phyloP scores from a whole-genome alignment of 257 asterid genomes.

The Scutellaria galericulata region DNA sequence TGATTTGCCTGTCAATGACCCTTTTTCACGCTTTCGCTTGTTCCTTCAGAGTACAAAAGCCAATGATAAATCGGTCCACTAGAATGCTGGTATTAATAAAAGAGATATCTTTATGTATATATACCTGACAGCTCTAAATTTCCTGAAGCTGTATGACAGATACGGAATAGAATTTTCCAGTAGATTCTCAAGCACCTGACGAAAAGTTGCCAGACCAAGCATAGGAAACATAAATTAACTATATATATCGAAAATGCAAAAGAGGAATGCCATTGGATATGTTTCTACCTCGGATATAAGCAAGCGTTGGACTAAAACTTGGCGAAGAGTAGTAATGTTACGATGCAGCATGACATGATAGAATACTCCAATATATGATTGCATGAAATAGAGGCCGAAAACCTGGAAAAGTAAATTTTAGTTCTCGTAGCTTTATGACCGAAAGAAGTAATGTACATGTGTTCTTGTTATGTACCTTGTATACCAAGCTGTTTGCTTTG shows the following conservation, averaged over 20 bases:
- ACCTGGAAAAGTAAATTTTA: conserved; percentile 56
- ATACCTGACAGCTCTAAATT: conserved; percentile 77
- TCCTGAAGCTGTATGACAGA: conserved; percentile 79
- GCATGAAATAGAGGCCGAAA: conserved; percentile 97
- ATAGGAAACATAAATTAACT: neutral
- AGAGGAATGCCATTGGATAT: neutral
- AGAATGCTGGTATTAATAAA: conserved; percentile 16
- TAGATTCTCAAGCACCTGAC: conserved; percentile 86
- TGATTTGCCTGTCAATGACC: conserved; percentile 49
- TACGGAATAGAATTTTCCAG: conserved; percentile 86
- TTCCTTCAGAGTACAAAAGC: conserved; percentile 55
- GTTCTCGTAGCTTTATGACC: neutral
- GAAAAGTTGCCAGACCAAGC: conserved; percentile 25
- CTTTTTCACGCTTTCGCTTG: conserved; percentile 61
- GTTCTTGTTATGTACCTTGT: conserved; percentile 62
- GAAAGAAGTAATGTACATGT: neutral
- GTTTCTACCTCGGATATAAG: conserved; percentile 77
- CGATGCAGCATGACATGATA: conserved; percentile 95
- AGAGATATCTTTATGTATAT: neutral
- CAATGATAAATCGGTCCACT: neutral
- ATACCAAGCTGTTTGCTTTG: conserved; percentile 88
- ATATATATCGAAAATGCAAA: conserved; percentile 9
- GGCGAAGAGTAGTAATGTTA: conserved; percentile 85
- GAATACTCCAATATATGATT: conserved; percentile 88
- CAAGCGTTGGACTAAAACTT: conserved; percentile 83